Base-by-base conservation (phyloP, 352 stramenopile species). In the Phytopythium delawarense region DNA sequence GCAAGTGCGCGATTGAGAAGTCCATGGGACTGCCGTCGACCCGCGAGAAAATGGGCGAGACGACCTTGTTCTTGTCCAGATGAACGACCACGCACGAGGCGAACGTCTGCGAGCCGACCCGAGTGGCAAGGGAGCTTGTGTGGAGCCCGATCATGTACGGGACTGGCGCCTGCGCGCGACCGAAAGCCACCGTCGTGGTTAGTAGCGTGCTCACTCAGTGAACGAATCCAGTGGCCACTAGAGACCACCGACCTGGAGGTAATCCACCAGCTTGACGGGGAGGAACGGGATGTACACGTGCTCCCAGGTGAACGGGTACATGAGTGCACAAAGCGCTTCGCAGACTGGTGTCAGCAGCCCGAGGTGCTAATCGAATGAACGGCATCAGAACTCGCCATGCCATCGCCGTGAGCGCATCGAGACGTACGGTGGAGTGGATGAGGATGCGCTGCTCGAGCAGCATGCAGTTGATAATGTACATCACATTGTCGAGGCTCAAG, bases 201-300 rank as follows among this genome's bases (percentile, higher is more conserved):
- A 51, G 40, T 18, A 11, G 3, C 48, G 42, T 30, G 40, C 28
- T 32, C 28, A 32, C 28, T 32, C 28, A 44, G 35, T 21, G 12
- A 45, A 46, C 1, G 40, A 4, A 2, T 7, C 42, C 7, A 4
- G n/a, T 21, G 20, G 11, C 20, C 7, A 25, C 15, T 52, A 28
- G 9, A 52, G n/a, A 13, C 39, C 20, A 62, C 68, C 15, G 61
- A 88, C 79, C 58, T 91, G 79, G 11, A 96, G 62, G 60, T 94
- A 95, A 54, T 96, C 82, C 50, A 94, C 87, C 39, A 96, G 63
- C 61, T 89, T 81, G 40, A 88, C 71, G 0, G 88, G 88, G 2
- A 94, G 79, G 40, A 96, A 88, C 20, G 88, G 87, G 13, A 96
- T 87, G 69, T 92, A 96, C 25, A 94, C 87, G 65, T 96, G 88